Evolutionary conservation across 768 basidiomycete genomes (phyloP).

Genomic region (Leccinum aurantiacum): DNA sequence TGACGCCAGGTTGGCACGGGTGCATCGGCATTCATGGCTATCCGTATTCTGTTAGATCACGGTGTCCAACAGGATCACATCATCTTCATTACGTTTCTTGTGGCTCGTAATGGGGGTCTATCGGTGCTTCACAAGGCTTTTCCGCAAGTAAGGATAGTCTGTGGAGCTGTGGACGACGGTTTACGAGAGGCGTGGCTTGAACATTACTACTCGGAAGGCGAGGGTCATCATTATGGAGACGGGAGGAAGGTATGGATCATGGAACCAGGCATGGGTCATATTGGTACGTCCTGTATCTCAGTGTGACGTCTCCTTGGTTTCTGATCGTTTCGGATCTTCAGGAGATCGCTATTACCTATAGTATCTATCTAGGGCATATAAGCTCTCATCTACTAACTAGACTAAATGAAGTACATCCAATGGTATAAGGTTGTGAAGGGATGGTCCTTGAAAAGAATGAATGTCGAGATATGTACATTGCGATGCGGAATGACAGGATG

Average conservation of each 20-base stretch:
- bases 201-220: conserved; percentile 49
- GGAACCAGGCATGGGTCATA: conserved; percentile 87
- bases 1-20: conserved; percentile 83
- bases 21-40: conserved; percentile 92
- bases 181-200: conserved; percentile 76
- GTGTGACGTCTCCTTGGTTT: neutral
- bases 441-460: conserved; percentile 16
- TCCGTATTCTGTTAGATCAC: conserved; percentile 91
- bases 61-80: conserved; percentile 83
- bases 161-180: conserved; percentile 77
- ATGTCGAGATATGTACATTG: conserved; percentile 14
- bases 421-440: conserved; percentile 7
- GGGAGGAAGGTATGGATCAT: conserved; percentile 77
- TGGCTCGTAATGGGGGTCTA: conserved; percentile 80
- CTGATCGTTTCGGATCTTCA: conserved; percentile 13
- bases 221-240: conserved; percentile 40
- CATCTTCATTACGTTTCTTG: conserved; percentile 87
- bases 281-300: conserved; percentile 48
- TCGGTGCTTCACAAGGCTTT: conserved; percentile 79
- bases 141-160: conserved; percentile 80
- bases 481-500: conserved; percentile 8
- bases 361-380: conserved; percentile 1
- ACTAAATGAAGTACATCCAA: conserved; percentile 1
- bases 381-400: conserved; percentile 8
- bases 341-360: conserved; percentile 44